These are phyloP conservation scores for Candida taoyuanica DNA, from an alignment of 805 yeast genomes.

Conservation along the genomic window DNA sequence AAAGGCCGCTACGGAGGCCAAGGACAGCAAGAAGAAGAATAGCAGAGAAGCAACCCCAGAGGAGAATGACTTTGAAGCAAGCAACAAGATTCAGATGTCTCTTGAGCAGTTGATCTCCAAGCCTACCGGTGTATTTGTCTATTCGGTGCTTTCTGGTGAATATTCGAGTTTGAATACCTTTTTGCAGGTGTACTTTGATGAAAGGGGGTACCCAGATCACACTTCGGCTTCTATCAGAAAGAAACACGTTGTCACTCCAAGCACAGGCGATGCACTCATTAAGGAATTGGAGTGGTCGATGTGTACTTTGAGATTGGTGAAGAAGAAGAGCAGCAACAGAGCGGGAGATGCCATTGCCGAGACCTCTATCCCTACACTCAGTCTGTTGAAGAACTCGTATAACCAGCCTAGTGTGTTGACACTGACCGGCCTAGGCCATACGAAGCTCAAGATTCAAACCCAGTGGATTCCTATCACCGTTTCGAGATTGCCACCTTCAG, in stretches of 20 bases:
- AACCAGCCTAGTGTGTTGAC: conserved; percentile 53
- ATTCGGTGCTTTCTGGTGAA: conserved; percentile 57
- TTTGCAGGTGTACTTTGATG: conserved; percentile 76
- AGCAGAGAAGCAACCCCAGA: conserved; percentile 30
- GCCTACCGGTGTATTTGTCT: conserved; percentile 73
- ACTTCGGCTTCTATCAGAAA: conserved; percentile 45
- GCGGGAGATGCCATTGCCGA: conserved; percentile 57
- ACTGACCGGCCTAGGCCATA: conserved; percentile 48
- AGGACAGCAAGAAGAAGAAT: conserved; percentile 26
- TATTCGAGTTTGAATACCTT: conserved; percentile 52
- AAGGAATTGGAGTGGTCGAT: conserved; percentile 76
- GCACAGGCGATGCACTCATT: conserved; percentile 70
- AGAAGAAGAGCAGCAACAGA: conserved; percentile 49
- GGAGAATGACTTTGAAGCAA: conserved; percentile 31
- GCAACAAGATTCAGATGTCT: conserved; percentile 45
- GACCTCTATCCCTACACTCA: conserved; percentile 58
- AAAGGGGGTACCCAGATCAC: conserved; percentile 60
- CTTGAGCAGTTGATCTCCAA: conserved; percentile 53
- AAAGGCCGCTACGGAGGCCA: conserved; percentile 26
- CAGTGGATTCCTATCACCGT: conserved; percentile 77
- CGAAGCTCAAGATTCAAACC: conserved; percentile 52
- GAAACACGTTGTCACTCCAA: conserved; percentile 33
- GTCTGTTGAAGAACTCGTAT: conserved; percentile 62
- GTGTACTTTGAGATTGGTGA: conserved; percentile 56
- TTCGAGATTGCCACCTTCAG: conserved; percentile 62